These are phyloP conservation scores for Stemphylium lycopersici DNA, from an alignment of 2,329 filamentous ascomycete species.

Conservation along the genomic window DNA sequence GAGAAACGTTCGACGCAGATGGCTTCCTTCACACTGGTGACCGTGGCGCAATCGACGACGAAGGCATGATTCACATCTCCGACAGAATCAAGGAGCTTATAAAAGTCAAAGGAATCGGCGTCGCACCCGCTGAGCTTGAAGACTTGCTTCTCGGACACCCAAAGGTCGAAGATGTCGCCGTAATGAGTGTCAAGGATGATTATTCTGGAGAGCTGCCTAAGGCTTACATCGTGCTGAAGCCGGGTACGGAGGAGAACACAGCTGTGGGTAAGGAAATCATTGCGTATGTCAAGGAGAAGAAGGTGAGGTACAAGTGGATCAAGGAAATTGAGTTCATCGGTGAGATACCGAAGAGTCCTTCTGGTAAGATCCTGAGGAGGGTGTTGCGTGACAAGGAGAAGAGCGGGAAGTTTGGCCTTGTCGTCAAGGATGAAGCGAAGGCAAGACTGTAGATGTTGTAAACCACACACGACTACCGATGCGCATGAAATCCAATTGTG, in stretches of 20 bases:
- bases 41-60: conserved; percentile 60
- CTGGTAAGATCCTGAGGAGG: conserved; percentile 56
- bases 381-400: conserved; percentile 53
- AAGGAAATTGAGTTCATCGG: conserved; percentile 55
- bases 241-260: conserved; percentile 36
- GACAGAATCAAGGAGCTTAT: conserved; percentile 73
- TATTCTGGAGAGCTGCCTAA: conserved; percentile 57
- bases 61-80: conserved; percentile 63
- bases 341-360: conserved; percentile 56
- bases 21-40: conserved; percentile 66
- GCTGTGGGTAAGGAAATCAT: conserved; percentile 51
- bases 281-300: conserved; percentile 52
- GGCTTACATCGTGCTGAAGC: conserved; percentile 53
- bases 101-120: conserved; percentile 69
- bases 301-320: conserved; percentile 56
- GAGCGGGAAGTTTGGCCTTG: conserved; percentile 37
- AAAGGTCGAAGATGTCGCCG: conserved; percentile 63
- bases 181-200: conserved; percentile 61
- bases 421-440: conserved; percentile 27
- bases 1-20: conserved; percentile 54
- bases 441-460: conserved; percentile 48
- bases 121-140: conserved; percentile 69
- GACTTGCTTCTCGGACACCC: conserved; percentile 65
- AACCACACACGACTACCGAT: too few species aligned
- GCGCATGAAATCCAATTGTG: too few species aligned